These are phyloP conservation scores for Amanita muscaria DNA, from an alignment of 768 basidiomycete genomes.

Conservation along the genomic window DNA sequence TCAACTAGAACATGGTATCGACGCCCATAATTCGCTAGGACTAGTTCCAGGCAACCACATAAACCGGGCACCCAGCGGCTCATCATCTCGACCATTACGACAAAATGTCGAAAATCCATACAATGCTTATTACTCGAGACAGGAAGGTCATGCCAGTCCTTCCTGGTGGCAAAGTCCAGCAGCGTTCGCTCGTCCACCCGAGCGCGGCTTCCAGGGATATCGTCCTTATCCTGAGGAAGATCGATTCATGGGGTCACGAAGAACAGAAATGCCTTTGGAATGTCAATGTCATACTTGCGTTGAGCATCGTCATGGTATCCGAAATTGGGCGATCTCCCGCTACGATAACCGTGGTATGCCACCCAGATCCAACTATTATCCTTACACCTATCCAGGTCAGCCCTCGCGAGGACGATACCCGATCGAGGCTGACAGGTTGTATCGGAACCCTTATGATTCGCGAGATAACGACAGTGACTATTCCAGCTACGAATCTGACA, in stretches of 20 bases:
- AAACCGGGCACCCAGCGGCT: no score
- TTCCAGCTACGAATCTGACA: background rate
- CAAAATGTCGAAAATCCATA: background rate
- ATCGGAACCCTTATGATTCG: background rate
- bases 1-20: background rate
- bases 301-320: constrained; percentile 1
- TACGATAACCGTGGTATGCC: background rate
- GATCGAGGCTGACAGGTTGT: background rate
- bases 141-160: background rate
- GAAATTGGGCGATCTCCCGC: background rate
- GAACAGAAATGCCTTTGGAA: background rate
- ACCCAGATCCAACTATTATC: no score
- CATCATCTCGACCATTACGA: no score
- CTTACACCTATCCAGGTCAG: background rate
- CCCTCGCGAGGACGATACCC: background rate
- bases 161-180: no score
- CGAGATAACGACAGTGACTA: background rate
- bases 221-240: background rate
- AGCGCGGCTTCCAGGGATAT: background rate
- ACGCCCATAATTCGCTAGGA: background rate
- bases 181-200: no score
- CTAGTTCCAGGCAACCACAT: background rate
- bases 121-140: background rate
- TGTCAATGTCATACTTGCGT: background rate
- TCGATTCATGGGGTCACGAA: background rate